Conservation (phyloP, 257 asterid species). For the Petunia axillaris region DNA sequence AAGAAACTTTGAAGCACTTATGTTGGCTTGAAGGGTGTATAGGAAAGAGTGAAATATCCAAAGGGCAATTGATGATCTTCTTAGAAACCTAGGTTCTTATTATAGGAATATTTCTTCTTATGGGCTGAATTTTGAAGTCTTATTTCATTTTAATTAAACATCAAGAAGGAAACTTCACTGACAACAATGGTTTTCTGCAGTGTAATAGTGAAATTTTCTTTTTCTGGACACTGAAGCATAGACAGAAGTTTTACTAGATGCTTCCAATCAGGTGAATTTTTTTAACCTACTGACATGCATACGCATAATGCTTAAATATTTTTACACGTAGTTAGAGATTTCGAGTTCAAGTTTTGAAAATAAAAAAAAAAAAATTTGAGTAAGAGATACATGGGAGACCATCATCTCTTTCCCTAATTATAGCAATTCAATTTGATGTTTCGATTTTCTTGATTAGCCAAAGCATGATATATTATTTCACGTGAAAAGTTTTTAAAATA, state of each 20-base stretch:
- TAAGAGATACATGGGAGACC: not conserved
- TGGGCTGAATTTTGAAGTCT: not conserved
- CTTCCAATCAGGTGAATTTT: slow-evolving; percentile 6
- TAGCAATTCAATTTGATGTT: not conserved
- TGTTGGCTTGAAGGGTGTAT: no score
- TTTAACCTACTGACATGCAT: not conserved
- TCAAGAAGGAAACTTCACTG: slow-evolving; percentile 14
- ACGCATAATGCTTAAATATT: not conserved
- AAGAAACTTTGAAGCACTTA: no score
- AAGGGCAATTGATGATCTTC: not conserved
- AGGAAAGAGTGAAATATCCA: slow-evolving; percentile 3
- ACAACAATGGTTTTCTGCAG: not conserved
- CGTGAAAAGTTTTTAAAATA: no score
- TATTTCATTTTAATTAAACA: not conserved
- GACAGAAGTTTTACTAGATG: not conserved
- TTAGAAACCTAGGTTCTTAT: not conserved
- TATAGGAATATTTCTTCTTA: not conserved
- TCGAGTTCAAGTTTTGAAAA: no score
- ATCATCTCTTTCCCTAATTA: not conserved
- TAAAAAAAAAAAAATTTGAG: no score
- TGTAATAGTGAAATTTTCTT: not conserved
- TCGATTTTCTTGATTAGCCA: no score
- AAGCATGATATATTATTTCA: no score
- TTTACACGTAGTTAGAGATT: no score
- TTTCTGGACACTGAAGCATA: not conserved